Percentiles rank a stretch among this genome's conserved stretches.
phyloP scores from a whole-genome alignment of 371 early-diverging fungal species.

The Mortierella sp. region DNA sequence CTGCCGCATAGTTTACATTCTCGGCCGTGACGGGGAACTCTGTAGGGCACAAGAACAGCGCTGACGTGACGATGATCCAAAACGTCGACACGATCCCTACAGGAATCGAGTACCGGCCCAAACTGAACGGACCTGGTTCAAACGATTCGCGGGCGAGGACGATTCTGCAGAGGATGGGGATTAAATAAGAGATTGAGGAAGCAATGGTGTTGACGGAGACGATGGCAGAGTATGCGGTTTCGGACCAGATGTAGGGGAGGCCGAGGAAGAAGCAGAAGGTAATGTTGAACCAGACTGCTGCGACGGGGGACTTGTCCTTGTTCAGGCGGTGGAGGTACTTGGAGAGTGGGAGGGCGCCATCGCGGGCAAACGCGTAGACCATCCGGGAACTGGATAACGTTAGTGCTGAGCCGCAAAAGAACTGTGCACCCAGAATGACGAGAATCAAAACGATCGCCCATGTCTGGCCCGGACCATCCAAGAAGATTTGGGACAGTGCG shows the following conservation, averaged over 20 bases:
- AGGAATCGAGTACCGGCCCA: slow-evolving; percentile 63
- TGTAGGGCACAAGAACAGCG: slow-evolving; percentile 73
- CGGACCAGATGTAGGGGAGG: slow-evolving; percentile 63
- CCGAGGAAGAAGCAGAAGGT: slow-evolving; percentile 63
- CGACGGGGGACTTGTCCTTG: slow-evolving; percentile 61
- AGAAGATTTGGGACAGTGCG: slow-evolving; percentile 63
- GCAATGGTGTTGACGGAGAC: slow-evolving; percentile 80
- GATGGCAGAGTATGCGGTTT: slow-evolving; percentile 72
- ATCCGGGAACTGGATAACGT: slow-evolving; percentile 73
- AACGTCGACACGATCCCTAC: slow-evolving; percentile 62
- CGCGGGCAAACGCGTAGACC: slow-evolving; percentile 82
- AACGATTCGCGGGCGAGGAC: slow-evolving; percentile 68
- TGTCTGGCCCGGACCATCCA: slow-evolving; percentile 63
- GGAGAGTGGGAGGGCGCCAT: slow-evolving; percentile 75
- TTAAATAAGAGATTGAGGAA: slow-evolving; percentile 74
- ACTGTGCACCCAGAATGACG: slow-evolving; percentile 68
- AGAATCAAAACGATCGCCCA: slow-evolving; percentile 68
- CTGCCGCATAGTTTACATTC: slow-evolving; percentile 73
- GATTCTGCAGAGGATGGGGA: slow-evolving; percentile 71
- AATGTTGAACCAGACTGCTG: slow-evolving; percentile 57
- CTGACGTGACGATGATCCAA: slow-evolving; percentile 73
- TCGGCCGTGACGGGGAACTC: slow-evolving; percentile 70
- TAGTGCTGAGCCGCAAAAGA: slow-evolving; percentile 68
- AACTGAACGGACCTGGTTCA: slow-evolving; percentile 67
- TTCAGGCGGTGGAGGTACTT: slow-evolving; percentile 62